A percentile compares a stretch with the other conserved stretches of the same genome.
These are phyloP conservation scores for Comarum palustre DNA, from an alignment of 306 rosid genomes.

Conservation along the genomic window DNA sequence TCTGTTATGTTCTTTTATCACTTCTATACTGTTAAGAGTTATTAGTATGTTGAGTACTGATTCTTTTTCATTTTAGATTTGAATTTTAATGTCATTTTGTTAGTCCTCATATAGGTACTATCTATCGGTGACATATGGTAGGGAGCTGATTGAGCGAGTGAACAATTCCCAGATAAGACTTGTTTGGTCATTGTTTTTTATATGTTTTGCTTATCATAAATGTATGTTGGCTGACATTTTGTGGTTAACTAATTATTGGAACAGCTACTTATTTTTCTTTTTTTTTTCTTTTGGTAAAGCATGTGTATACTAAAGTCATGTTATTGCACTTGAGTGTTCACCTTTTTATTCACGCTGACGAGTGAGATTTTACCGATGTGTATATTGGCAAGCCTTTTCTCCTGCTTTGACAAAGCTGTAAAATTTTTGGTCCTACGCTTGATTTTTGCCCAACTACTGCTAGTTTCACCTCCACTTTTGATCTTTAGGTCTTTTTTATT, in stretches of 20 bases:
- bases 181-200: not conserved
- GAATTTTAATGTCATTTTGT: not conserved
- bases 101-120: not conserved
- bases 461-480: not conserved
- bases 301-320: not conserved
- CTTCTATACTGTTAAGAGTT: not conserved
- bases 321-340: not conserved
- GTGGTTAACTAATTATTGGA: not conserved
- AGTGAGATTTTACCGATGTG: not conserved
- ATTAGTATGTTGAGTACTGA: not conserved
- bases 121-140: not conserved
- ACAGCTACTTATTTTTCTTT: not conserved
- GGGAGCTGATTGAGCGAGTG: not conserved
- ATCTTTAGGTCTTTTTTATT: not conserved
- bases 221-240: not conserved
- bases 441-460: not conserved
- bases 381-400: not conserved
- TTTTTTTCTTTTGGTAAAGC: not conserved
- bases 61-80: not conserved
- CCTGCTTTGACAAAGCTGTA: not conserved
- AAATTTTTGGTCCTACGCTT: not conserved
- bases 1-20: too few species aligned
- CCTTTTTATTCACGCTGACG: not conserved
- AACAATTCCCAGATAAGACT: not conserved
- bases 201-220: not conserved